These are phyloP conservation scores for Voacanga thouarsii DNA, from an alignment of 257 asterid species.

Conservation along the genomic window DNA sequence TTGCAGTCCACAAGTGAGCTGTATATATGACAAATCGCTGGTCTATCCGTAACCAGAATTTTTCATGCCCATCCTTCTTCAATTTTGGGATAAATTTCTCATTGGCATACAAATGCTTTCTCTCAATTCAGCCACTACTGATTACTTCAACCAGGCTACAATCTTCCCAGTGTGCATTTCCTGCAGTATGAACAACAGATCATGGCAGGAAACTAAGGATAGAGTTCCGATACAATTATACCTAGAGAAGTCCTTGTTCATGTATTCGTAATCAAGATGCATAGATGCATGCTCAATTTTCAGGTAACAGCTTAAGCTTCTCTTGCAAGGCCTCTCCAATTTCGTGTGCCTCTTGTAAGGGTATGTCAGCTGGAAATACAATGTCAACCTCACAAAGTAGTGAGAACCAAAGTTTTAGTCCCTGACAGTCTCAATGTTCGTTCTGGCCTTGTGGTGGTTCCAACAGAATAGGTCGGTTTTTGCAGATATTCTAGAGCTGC, in stretches of 20 bases:
- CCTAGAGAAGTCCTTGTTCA: no score
- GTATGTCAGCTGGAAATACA: slow-evolving; percentile 42
- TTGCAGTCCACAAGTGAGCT: no score
- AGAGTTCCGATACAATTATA: no score
- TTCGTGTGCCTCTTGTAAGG: slow-evolving; percentile 47
- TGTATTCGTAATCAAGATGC: slow-evolving; percentile 28
- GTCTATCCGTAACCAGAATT: not conserved
- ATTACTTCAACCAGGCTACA: not conserved
- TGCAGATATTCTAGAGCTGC: slow-evolving; percentile 47
- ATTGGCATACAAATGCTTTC: no score
- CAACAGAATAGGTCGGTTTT: slow-evolving; percentile 48
- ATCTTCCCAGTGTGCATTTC: not conserved
- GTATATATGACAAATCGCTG: no score
- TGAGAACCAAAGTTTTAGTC: slow-evolving; percentile 50
- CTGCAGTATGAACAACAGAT: not conserved
- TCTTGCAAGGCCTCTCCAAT: slow-evolving; percentile 25
- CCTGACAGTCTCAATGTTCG: slow-evolving; percentile 47
- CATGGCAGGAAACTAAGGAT: not conserved
- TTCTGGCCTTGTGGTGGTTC: slow-evolving; percentile 48
- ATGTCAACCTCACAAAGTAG: slow-evolving; percentile 52
- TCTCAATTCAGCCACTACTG: not conserved
- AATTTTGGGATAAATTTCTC: no score
- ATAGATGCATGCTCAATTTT: slow-evolving; percentile 26
- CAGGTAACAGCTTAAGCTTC: slow-evolving; percentile 29
- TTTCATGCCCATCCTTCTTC: not conserved